A percentile compares a stretch with the other conserved stretches of the same genome.
phyloP scores from a whole-genome alignment of 805 yeast genomes.

The Debaryomyces hansenii region DNA sequence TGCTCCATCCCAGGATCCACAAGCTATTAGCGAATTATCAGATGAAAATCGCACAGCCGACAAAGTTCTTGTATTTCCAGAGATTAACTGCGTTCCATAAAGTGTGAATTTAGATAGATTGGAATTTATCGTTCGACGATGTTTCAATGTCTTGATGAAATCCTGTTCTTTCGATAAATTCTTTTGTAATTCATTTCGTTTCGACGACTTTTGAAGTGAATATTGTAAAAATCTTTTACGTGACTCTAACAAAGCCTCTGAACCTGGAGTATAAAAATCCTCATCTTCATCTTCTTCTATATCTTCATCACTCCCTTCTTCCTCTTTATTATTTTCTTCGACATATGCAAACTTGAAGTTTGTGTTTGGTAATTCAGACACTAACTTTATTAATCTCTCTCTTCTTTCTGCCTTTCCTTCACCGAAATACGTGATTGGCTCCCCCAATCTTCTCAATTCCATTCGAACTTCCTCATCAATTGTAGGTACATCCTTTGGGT shows the following conservation, averaged over 20 bases:
- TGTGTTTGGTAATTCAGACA: constrained; percentile 30
- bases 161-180: constrained; percentile 26
- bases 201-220: constrained; percentile 49
- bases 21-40: constrained; percentile 43
- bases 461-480: constrained; percentile 61
- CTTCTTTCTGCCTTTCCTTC: constrained; percentile 66
- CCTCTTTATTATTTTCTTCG: constrained; percentile 10
- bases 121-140: constrained; percentile 44
- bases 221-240: constrained; percentile 52
- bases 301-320: constrained; percentile 14
- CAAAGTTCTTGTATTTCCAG: constrained; percentile 61
- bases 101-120: constrained; percentile 40
- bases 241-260: constrained; percentile 48
- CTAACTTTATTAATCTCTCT: constrained; percentile 50
- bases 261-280: constrained; percentile 85
- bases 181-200: constrained; percentile 36
- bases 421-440: constrained; percentile 56
- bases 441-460: constrained; percentile 48
- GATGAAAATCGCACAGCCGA: constrained; percentile 54
- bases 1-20: constrained; percentile 86
- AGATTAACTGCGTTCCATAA: constrained; percentile 66
- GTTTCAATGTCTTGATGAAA: constrained; percentile 42
- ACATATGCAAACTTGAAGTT: constrained; percentile 7
- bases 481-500: constrained; percentile 48
- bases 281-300: constrained; percentile 46